These are phyloP conservation scores for Ilex paraguariensis DNA, from an alignment of 305 asterid species.

Conservation along the genomic window DNA sequence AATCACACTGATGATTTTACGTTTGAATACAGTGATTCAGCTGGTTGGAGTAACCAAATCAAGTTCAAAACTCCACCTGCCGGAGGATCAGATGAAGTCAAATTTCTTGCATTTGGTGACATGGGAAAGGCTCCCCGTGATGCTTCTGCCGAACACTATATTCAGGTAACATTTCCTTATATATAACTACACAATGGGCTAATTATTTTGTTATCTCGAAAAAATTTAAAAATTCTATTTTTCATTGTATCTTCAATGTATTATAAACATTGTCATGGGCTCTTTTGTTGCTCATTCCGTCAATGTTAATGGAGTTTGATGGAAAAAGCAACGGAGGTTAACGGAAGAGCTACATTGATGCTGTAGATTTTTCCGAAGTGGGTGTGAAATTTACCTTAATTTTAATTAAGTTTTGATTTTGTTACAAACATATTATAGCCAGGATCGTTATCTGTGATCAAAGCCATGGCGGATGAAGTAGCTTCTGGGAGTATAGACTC, in stretches of 20 bases:
- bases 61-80: conserved; percentile 64
- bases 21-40: conserved; percentile 39
- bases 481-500: conserved; percentile 50
- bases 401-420: not conserved
- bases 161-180: conserved; percentile 40
- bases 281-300: too few species aligned
- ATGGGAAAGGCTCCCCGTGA: conserved; percentile 97
- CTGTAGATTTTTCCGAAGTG: too few species aligned
- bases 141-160: conserved; percentile 64
- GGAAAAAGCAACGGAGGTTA: too few species aligned
- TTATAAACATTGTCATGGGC: too few species aligned
- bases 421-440: conserved; percentile 33
- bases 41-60: conserved; percentile 64
- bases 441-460: conserved; percentile 58
- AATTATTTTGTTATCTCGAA: not conserved
- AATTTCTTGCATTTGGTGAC: conserved; percentile 71
- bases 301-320: too few species aligned
- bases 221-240: too few species aligned
- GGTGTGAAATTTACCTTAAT: too few species aligned
- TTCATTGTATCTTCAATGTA: too few species aligned
- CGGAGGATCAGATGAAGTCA: conserved; percentile 54
- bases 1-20: not conserved
- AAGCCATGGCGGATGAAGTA: conserved; percentile 53
- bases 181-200: too few species aligned
- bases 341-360: too few species aligned